Evolutionary conservation across 2,329 filamentous ascomycete genomes (phyloP).

Genomic region (Colletotrichum agaves): DNA sequence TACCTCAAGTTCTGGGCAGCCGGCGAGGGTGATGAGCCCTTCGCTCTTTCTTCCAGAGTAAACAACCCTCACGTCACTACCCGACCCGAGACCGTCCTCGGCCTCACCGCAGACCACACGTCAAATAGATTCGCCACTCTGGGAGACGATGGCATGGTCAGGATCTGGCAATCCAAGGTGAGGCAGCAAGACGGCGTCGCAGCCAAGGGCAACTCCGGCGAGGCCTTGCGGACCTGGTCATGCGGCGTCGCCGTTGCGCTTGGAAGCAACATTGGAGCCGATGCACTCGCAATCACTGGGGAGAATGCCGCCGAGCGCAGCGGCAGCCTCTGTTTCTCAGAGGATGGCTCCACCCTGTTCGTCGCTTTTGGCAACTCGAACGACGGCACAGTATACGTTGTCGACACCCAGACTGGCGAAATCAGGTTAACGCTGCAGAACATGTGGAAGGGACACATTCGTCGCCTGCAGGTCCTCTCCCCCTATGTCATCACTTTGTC

Average conservation of each 20-base stretch:
- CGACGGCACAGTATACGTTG: conserved; percentile 75
- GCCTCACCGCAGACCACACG: conserved; percentile 76
- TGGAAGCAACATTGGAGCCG: conserved; percentile 46
- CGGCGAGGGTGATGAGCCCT: conserved; percentile 64
- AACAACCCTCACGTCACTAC: conserved; percentile 80
- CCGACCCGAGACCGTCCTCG: conserved; percentile 71
- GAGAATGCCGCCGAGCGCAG: conserved; percentile 53
- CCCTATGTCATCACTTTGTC: conserved; percentile 81
- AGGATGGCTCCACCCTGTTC: conserved; percentile 86
- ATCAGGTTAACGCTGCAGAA: conserved; percentile 75
- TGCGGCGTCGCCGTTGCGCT: conserved; percentile 58
- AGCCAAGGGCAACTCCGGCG: conserved; percentile 66
- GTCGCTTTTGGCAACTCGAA: conserved; percentile 67
- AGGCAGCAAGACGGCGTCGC: conserved; percentile 75
- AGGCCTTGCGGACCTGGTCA: conserved; percentile 78
- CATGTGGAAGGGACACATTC: conserved; percentile 72
- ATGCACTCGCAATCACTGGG: conserved; percentile 45
- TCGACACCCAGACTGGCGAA: conserved; percentile 76
- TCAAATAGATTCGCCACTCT: conserved; percentile 83
- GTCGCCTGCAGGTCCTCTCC: conserved; percentile 76
- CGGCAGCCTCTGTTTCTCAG: conserved; percentile 80
- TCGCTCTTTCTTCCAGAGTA: conserved; percentile 84
- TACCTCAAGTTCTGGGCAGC: conserved; percentile 92
- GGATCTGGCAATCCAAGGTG: conserved; percentile 82
- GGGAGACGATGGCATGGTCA: conserved; percentile 81